Evolutionary conservation across 352 stramenopile species (phyloP).

Genomic region (Globisporangium paroecandrum): DNA sequence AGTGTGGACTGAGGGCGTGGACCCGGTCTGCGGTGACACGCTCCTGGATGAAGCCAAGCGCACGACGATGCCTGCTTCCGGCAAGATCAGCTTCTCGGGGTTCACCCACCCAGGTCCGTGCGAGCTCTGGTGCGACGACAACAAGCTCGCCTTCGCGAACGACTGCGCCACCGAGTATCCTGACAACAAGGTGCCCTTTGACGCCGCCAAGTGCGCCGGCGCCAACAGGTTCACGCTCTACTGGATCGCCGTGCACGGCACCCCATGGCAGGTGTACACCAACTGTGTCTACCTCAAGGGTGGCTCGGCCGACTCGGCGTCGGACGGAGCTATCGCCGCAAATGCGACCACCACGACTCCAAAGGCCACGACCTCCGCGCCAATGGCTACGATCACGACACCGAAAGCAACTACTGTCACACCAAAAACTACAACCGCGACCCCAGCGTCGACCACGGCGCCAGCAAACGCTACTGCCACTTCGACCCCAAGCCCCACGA

Average conservation of each 20-base stretch:
- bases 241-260: constrained; percentile 45
- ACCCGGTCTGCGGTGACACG: constrained; percentile 24
- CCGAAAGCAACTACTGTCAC: background rate
- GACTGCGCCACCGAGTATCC: constrained; percentile 49
- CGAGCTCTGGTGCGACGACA: constrained; percentile 61
- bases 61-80: constrained; percentile 29
- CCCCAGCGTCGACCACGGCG: background rate
- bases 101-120: constrained; percentile 60
- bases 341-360: background rate
- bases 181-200: constrained; percentile 36
- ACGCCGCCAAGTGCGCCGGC: constrained; percentile 37
- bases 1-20: constrained; percentile 17
- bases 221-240: constrained; percentile 47
- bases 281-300: constrained; percentile 49
- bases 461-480: too few species aligned
- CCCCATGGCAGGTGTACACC: constrained; percentile 53
- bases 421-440: background rate
- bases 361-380: background rate
- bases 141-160: constrained; percentile 42
- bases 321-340: constrained; percentile 4
- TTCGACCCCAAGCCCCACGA: constrained; percentile 12
- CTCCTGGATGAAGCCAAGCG: constrained; percentile 29
- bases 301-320: constrained; percentile 15
- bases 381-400: background rate
- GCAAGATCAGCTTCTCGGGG: constrained; percentile 39